Evolutionary conservation across 495 filamentous ascomycete genomes (phyloP).

Genomic region (Astrothelium subdiscretum): DNA sequence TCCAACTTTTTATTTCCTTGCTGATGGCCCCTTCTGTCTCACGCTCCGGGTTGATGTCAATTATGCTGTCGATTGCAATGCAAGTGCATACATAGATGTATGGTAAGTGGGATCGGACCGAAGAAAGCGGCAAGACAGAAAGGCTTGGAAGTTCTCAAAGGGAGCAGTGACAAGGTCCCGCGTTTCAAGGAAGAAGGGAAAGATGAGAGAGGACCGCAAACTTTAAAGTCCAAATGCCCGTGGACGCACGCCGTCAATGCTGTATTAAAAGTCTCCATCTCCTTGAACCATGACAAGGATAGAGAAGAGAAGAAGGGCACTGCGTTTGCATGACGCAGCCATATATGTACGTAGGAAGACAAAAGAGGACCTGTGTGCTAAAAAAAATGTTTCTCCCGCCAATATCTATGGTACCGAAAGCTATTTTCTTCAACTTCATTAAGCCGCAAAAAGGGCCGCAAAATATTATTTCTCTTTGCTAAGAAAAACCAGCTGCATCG

Average conservation of each 20-base stretch:
- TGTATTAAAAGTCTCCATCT: background rate
- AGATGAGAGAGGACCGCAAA: background rate
- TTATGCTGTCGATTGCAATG: background rate
- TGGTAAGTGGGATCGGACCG: background rate
- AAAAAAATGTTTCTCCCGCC: conserved; percentile 1
- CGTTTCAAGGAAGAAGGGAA: background rate
- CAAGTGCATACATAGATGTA: background rate
- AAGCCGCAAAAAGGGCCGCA: background rate
- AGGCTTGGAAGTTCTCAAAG: background rate
- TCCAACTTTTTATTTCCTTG: background rate
- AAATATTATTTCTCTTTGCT: background rate
- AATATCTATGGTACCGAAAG: background rate
- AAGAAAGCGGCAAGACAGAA: background rate
- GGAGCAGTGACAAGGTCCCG: background rate
- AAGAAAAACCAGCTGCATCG: background rate
- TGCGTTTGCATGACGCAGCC: background rate
- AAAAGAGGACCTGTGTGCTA: background rate
- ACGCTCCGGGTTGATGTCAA: background rate
- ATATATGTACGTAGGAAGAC: conserved; percentile 2
- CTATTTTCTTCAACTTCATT: background rate
- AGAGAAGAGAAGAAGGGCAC: background rate
- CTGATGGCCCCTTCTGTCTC: background rate
- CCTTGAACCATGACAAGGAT: background rate
- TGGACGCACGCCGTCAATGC: background rate
- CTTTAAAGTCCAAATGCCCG: background rate